Evolutionary conservation across 495 filamentous ascomycete genomes (phyloP), one percentile per base, ranked within the genome.

Genomic region (Rostrohypoxylon terebratum): DNA sequence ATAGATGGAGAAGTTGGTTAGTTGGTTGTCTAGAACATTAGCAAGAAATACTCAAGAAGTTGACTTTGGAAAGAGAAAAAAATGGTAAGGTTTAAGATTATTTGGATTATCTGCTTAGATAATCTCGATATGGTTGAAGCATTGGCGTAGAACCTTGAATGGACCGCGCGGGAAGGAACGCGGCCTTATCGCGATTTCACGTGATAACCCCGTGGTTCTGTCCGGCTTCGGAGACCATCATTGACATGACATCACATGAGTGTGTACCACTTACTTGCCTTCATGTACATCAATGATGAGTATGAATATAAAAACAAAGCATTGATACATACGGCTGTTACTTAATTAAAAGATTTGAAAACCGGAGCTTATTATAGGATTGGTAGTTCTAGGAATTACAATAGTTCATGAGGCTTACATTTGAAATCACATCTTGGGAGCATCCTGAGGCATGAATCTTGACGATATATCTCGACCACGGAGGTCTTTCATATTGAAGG

Each of bases 381-480:
- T 31, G 10, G 8, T 20, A 36, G 31, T 16, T 31, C 51, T 18
- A 16, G 51, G 9, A 3, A 18, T 34, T 54, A 20, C 28, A 13
- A 21, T 10, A 53, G 5, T 11, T 13, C 25, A n/a, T 31, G 28
- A 28, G 0, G 28, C 23, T 18, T 0, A 23, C 38, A 38, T 8
- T 7, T 21, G 18, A 8, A n/a, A 25, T 40, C 25, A 40, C 20
- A 59, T 42, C 6, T 23, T 51, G 8, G n/a, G 18, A 18, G 23
- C 20, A 59, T 42, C 6, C 6, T 51, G 8, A 21, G 25, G 16
- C 14, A n/a, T 36, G 4, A 47, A 1, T 11, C 45, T 59, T 72
- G 76, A 71, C 58, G 76, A 73, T 77, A 78, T 74, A 78, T 63
- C 40, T 38, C 62, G 74, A 75, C 76, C 69, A 42, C 13, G 21